A percentile compares a stretch with the other conserved stretches of the same genome.
phyloP scores from a whole-genome alignment of 139 green algal species.

The Gonium pectorale region DNA sequence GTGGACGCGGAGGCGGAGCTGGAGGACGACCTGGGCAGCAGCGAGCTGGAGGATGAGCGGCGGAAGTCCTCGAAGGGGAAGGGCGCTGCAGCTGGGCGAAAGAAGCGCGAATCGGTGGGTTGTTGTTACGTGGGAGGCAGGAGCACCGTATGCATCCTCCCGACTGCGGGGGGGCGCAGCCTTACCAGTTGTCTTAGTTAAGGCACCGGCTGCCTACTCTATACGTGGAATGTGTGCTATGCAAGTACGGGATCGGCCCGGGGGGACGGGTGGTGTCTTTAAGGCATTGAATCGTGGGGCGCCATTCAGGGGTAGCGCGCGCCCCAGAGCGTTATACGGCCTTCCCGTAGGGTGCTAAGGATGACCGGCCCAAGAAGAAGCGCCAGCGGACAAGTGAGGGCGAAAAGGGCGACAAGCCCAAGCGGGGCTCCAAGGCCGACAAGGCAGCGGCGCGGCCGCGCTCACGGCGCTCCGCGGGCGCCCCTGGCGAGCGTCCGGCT shows the following conservation, averaged over 20 bases:
- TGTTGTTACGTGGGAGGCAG: too few relatives aligned
- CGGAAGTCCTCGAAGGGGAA: background rate
- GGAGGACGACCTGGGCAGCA: slow-evolving; percentile 16
- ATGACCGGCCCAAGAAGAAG: slow-evolving; percentile 45
- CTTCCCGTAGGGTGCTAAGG: background rate
- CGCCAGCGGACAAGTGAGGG: slow-evolving; percentile 36
- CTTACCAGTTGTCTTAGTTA: too few relatives aligned
- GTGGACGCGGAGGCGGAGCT: slow-evolving; percentile 20
- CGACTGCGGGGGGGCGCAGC: too few relatives aligned
- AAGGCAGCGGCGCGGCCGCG: background rate
- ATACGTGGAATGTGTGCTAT: too few relatives aligned
- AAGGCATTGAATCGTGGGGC: too few relatives aligned
- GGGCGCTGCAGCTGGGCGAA: background rate
- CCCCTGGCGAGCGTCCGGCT: background rate
- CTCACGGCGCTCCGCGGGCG: background rate
- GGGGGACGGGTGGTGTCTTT: too few relatives aligned
- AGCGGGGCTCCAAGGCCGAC: background rate
- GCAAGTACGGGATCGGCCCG: too few relatives aligned
- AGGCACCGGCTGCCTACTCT: too few relatives aligned
- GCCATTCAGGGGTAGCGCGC: background rate
- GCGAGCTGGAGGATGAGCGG: slow-evolving; percentile 6
- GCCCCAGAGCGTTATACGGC: background rate
- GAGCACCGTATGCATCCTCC: too few relatives aligned
- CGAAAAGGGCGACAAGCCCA: background rate
- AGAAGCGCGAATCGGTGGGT: slow-evolving; percentile 37